Base-by-base conservation (phyloP, 23 red algal genomes). In the Pyropia yezoensis region DNA sequence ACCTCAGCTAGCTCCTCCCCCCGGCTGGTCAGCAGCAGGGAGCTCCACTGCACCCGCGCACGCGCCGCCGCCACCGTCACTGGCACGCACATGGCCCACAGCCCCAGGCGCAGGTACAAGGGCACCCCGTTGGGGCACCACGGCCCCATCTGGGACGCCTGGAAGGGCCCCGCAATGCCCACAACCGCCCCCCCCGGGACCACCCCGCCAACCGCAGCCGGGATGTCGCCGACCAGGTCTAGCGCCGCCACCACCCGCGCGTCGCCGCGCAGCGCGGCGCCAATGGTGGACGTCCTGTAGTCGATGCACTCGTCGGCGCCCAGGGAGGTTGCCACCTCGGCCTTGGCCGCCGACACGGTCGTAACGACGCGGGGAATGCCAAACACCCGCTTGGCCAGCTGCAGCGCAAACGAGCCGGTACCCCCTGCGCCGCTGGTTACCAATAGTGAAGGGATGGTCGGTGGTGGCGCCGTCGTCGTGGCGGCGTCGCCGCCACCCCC, bases 261-360 rank as follows among this genome's bases (percentile, higher is more conserved):
- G 29, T 74, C 70, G 24, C 57, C 57, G 18, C 27, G 51, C 5
- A 74, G 56, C 25, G 45, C 45, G 18, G 58, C 51, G n/a, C 70
- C 70, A 23, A 58, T 58, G 18, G 58, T 58, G 11, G 58, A 30
- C 4, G 15, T 74, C 11, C 27, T 59, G 56, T 74, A 74, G 16
- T 74, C 70, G 6, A 74, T 58, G 18, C 58, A 54, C 21, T 28
- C 24, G 52, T 74, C 70, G 16, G 70, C 70, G 30, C 70, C 70
- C 51, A 61, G 62, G 18, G 19, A 20, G 14, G 27, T 17, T 8
- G 51, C 70, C 34, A 74, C 18, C 7, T 74, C 70, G 0, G 52
- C 51, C 70, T 74, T 74, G 26, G 26, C 57, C 18, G 70, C 4
- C 25, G 70, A 74, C 19, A 58, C 57, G 15, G 70, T 74, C 25